Conservation (phyloP, 495 filamentous ascomycete genomes). For the Halenospora varia region DNA sequence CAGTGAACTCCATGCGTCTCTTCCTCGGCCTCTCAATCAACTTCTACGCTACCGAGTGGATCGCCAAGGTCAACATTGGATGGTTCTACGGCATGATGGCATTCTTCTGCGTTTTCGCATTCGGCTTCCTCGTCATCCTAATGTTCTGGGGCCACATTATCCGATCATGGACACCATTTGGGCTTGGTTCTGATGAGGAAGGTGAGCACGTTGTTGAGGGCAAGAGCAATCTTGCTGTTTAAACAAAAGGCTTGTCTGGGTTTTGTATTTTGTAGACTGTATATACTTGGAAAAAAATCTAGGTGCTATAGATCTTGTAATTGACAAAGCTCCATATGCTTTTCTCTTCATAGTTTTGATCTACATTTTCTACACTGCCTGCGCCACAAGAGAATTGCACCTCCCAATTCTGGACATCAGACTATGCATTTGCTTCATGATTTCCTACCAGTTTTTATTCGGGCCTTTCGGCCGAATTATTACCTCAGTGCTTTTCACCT, state of each 20-base stretch:
- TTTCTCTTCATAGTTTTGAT: too few species aligned
- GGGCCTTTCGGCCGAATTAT: too few species aligned
- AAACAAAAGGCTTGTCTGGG: not conserved
- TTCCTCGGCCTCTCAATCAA: conserved; percentile 38
- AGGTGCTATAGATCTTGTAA: not conserved
- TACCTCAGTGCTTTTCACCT: too few species aligned
- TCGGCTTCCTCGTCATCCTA: conserved; percentile 30
- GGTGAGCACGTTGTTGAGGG: conserved; percentile 11
- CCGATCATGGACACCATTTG: conserved; percentile 8
- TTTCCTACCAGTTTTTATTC: too few species aligned
- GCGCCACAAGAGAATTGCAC: too few species aligned
- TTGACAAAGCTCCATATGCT: not conserved
- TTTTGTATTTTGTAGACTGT: not conserved
- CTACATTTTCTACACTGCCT: too few species aligned
- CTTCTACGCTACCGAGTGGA: conserved; percentile 45
- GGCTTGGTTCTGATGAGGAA: conserved; percentile 16
- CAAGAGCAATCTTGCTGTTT: not conserved
- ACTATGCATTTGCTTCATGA: too few species aligned
- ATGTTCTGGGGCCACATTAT: conserved; percentile 28
- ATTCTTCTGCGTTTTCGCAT: conserved; percentile 39
- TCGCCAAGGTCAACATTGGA: conserved; percentile 37
- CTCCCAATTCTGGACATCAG: too few species aligned
- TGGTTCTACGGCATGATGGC: conserved; percentile 51
- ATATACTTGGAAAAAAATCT: not conserved
- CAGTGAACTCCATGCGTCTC: conserved; percentile 40